Percentiles rank a stretch among this genome's conserved stretches.
These are phyloP conservation scores for Rhizopogon vinicolor DNA, from an alignment of 768 basidiomycete species.

Conservation along the genomic window DNA sequence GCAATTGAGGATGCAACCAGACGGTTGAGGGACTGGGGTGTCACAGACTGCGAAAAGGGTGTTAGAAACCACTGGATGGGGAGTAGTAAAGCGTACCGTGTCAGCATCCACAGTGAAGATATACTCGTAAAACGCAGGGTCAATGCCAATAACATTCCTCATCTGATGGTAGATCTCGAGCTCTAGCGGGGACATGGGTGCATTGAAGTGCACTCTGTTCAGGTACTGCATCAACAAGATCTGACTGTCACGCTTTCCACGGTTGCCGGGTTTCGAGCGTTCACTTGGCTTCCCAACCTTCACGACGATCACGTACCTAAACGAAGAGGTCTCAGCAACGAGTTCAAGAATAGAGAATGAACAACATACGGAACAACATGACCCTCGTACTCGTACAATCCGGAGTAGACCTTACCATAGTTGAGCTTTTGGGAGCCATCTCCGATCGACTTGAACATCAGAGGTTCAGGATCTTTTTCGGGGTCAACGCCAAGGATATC, in stretches of 20 bases:
- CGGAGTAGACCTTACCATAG: conserved; percentile 68
- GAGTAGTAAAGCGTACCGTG: conserved; percentile 36
- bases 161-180: conserved; percentile 72
- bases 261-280: conserved; percentile 59
- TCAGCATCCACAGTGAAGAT: conserved; percentile 72
- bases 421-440: conserved; percentile 65
- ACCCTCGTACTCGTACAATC: conserved; percentile 66
- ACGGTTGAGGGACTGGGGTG: conserved; percentile 62
- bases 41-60: conserved; percentile 41
- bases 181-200: conserved; percentile 62
- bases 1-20: conserved; percentile 59
- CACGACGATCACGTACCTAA: conserved; percentile 55
- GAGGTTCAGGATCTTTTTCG: conserved; percentile 56
- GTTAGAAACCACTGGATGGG: conserved; percentile 8
- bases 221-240: conserved; percentile 63
- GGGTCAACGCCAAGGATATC: conserved; percentile 67
- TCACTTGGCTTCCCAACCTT: conserved; percentile 69
- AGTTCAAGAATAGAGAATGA: background rate
- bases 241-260: conserved; percentile 68
- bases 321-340: background rate
- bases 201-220: conserved; percentile 65
- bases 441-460: conserved; percentile 65
- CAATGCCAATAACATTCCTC: conserved; percentile 70
- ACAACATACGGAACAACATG: conserved; percentile 59
- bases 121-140: conserved; percentile 74